phyloP scores from a whole-genome alignment of 192 early-diverging fungal genomes.

The Coemansia sp. region DNA sequence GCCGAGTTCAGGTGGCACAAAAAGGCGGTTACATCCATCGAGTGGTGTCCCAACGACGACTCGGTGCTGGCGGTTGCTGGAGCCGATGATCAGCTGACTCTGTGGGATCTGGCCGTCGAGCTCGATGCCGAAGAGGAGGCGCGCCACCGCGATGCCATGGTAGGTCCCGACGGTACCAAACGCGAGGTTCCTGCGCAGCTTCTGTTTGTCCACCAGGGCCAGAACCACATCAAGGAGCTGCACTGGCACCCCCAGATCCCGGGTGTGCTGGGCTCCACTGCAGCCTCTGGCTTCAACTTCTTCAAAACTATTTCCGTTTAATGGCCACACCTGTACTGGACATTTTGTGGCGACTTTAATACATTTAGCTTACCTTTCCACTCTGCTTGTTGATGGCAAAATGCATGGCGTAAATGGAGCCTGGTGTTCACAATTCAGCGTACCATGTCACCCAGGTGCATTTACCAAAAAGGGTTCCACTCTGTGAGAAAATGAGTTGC shows the following conservation, averaged over 20 bases:
- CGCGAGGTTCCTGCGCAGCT: conserved; percentile 91
- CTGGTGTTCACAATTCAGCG: too few species aligned
- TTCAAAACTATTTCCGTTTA: conserved; percentile 95
- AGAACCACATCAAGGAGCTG: conserved; percentile 90
- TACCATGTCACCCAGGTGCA: too few species aligned
- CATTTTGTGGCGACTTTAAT: not conserved
- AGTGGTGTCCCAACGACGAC: conserved; percentile 93
- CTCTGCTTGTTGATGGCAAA: too few species aligned
- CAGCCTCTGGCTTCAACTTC: conserved; percentile 88
- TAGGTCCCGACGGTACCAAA: conserved; percentile 56
- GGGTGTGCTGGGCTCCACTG: conserved; percentile 86
- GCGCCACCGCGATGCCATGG: conserved; percentile 54
- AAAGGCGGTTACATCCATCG: conserved; percentile 88
- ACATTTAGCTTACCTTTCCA: not conserved
- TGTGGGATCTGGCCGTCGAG: conserved; percentile 99
- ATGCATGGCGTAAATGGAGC: too few species aligned
- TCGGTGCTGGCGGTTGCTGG: conserved; percentile 88
- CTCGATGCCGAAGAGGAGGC: conserved; percentile 87
- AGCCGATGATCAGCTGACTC: conserved; percentile 92
- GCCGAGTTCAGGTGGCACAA: conserved; percentile 96
- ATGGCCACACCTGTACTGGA: not conserved
- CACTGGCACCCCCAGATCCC: conserved; percentile 96
- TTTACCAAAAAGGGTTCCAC: too few species aligned
- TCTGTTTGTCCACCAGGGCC: conserved; percentile 93
- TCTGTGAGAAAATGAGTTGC: too few species aligned